A percentile compares a stretch with the other conserved stretches of the same genome.
Conservation (phyloP, 495 filamentous ascomycete genomes). For the Halenospora varia region DNA sequence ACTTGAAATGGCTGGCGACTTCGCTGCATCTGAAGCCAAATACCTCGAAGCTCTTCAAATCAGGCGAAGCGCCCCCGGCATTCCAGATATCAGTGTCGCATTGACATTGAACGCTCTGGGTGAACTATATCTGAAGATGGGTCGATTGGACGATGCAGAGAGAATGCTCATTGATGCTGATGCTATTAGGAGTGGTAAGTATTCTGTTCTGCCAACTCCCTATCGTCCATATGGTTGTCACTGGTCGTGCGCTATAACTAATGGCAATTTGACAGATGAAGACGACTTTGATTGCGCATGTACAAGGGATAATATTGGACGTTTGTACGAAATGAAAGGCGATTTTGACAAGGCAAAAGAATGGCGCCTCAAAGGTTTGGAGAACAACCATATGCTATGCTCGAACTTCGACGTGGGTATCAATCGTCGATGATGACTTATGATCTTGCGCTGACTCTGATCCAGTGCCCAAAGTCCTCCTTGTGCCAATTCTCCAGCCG, state of each 20-base stretch:
- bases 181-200: not conserved
- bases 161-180: not conserved
- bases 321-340: not conserved
- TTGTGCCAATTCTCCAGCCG: not conserved
- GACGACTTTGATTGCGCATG: not conserved
- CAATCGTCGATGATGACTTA: not conserved
- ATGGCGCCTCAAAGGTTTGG: not conserved
- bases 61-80: not conserved
- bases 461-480: not conserved
- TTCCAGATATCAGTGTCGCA: not conserved
- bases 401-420: not conserved
- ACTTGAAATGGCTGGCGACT: not conserved
- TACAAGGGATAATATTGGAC: not conserved
- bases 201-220: not conserved
- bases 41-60: not conserved
- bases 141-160: not conserved
- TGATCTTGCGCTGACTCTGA: not conserved
- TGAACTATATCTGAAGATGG: not conserved
- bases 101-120: not conserved
- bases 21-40: not conserved
- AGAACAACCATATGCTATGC: not conserved
- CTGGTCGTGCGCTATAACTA: not conserved
- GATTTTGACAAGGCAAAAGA: not conserved
- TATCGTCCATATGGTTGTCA: not conserved
- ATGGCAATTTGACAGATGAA: not conserved